Percentiles rank a stretch among this genome's conserved stretches.
These are phyloP conservation scores for Ophiosphaerella herpotricha DNA, from an alignment of 2,329 filamentous ascomycete species.

Conservation along the genomic window DNA sequence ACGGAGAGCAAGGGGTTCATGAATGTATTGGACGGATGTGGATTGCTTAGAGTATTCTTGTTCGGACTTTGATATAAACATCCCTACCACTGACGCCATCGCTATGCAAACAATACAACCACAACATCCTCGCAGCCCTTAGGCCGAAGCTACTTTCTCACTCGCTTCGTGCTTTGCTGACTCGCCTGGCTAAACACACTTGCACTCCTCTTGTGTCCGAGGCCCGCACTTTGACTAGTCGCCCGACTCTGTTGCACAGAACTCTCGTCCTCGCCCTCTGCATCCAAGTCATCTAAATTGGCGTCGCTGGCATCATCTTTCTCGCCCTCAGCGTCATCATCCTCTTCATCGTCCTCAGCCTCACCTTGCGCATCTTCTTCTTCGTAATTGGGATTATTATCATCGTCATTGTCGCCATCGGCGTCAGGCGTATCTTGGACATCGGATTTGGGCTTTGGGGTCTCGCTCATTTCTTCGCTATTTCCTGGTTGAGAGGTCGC, in stretches of 20 bases:
- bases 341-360: constrained; percentile 16
- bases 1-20: neutral
- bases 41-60: neutral
- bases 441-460: constrained; percentile 17
- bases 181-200: constrained; percentile 71
- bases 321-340: constrained; percentile 49
- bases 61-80: neutral
- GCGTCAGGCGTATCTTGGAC: constrained; percentile 37
- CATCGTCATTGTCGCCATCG: constrained; percentile 23
- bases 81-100: constrained; percentile 13
- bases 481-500: constrained; percentile 10
- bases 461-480: constrained; percentile 14
- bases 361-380: constrained; percentile 41
- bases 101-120: constrained; percentile 16
- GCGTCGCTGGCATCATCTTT: constrained; percentile 16
- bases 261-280: constrained; percentile 42
- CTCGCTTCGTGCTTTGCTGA: constrained; percentile 38
- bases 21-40: neutral
- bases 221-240: constrained; percentile 25
- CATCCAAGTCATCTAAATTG: constrained; percentile 32
- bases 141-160: constrained; percentile 35
- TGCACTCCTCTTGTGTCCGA: constrained; percentile 74
- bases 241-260: constrained; percentile 34
- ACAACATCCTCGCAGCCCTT: constrained; percentile 17
- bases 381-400: constrained; percentile 19